These are phyloP conservation scores for Harringtonia aguacate DNA, from an alignment of 2,329 filamentous ascomycete species.

Conservation along the genomic window DNA sequence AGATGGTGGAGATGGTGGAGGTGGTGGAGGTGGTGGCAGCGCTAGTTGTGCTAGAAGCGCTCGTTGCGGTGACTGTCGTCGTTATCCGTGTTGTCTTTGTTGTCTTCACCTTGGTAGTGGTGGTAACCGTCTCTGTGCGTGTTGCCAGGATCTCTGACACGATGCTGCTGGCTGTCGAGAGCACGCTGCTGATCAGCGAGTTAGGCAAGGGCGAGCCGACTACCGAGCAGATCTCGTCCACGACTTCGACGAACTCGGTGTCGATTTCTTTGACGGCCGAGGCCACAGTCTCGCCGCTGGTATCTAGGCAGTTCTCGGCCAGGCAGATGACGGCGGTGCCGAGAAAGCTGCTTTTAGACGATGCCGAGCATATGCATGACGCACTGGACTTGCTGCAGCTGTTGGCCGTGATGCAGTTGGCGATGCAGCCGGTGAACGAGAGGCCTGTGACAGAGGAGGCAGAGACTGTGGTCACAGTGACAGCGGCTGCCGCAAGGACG, in stretches of 20 bases:
- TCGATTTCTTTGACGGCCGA: conserved; percentile 5
- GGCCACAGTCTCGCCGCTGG: background rate
- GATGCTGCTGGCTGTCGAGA: conserved; percentile 8
- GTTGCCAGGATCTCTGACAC: background rate
- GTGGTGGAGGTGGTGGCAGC: background rate
- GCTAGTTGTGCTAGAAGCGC: background rate
- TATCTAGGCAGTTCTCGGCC: conserved; percentile 7
- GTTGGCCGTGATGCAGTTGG: conserved; percentile 7
- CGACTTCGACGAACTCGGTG: conserved; percentile 6
- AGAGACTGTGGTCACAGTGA: background rate
- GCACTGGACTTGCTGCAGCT: conserved; percentile 8
- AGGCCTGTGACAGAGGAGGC: conserved; percentile 1
- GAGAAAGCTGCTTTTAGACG: conserved; percentile 5
- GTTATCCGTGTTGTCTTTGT: too few relatives aligned
- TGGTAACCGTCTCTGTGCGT: background rate
- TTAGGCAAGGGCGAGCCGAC: conserved; percentile 2
- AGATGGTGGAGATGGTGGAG: too few relatives aligned
- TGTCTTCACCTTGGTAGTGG: too few relatives aligned
- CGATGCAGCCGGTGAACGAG: conserved; percentile 9
- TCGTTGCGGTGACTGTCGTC: too few relatives aligned
- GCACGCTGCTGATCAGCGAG: conserved; percentile 5
- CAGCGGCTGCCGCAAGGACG: background rate
- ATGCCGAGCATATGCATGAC: conserved; percentile 11
- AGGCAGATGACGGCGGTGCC: conserved; percentile 9
- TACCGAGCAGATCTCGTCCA: conserved; percentile 7